These are phyloP conservation scores for Apiotrichum veenhuisii DNA, from an alignment of 1,284 basidiomycete genomes.

Conservation along the genomic window DNA sequence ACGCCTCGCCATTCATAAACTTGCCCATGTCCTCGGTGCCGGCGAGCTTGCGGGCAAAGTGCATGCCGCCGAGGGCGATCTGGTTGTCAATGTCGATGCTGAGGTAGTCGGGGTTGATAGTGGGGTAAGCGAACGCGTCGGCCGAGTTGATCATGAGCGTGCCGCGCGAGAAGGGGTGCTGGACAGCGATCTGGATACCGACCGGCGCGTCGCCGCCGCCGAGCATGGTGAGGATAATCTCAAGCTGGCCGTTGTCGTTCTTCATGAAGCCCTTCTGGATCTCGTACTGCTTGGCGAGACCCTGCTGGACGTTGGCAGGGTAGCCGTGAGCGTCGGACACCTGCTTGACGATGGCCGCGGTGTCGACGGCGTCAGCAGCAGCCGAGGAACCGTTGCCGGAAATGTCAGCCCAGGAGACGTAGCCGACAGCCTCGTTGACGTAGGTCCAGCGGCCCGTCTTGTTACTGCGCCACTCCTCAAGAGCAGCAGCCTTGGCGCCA, in stretches of 20 bases:
- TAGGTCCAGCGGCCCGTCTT: conserved; percentile 47
- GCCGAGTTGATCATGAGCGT: conserved; percentile 56
- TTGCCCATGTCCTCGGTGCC: conserved; percentile 29
- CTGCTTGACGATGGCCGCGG: conserved; percentile 63
- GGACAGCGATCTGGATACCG: conserved; percentile 46
- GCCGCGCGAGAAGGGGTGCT: conserved; percentile 50
- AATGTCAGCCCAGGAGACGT: conserved; percentile 30
- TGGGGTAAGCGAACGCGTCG: conserved; percentile 57
- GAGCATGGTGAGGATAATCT: conserved; percentile 45
- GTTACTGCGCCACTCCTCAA: conserved; percentile 29
- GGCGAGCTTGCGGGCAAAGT: conserved; percentile 38
- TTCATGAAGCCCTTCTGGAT: conserved; percentile 37
- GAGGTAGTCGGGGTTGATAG: conserved; percentile 64
- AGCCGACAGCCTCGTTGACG: conserved; percentile 48
- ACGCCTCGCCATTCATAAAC: conserved; percentile 31
- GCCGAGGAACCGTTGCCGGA: conserved; percentile 17
- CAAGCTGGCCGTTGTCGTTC: conserved; percentile 41
- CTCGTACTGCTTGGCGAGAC: conserved; percentile 39
- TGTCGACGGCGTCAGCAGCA: conserved; percentile 53
- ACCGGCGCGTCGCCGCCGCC: conserved; percentile 33
- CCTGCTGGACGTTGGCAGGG: conserved; percentile 36
- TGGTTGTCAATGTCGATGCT: conserved; percentile 43
- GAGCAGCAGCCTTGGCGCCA: conserved; percentile 22
- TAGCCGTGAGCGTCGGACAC: conserved; percentile 51
- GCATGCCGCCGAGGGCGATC: conserved; percentile 34